phyloP scores from a whole-genome alignment of 2,329 filamentous ascomycete genomes.

The Botrytis aclada region DNA sequence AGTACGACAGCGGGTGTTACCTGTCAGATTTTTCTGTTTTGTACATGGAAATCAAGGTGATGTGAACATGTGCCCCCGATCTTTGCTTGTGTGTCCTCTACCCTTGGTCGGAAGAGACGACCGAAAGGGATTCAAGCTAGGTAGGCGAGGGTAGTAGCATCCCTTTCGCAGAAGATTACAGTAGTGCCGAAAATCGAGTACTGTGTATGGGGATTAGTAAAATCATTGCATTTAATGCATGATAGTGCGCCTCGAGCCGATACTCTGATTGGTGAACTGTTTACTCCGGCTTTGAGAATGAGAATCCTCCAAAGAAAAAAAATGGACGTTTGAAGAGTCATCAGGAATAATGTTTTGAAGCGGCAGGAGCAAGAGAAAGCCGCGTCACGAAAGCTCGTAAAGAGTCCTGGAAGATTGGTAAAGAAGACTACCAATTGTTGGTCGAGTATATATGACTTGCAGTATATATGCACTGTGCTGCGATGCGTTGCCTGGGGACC shows the following conservation, averaged over 20 bases:
- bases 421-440: conserved; percentile 9
- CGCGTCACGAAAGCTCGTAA: conserved; percentile 2
- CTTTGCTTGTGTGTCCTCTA: neutral
- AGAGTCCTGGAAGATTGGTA: neutral
- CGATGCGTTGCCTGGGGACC: conserved; percentile 9
- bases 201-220: neutral
- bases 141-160: conserved; percentile 2
- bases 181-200: conserved; percentile 12
- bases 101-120: neutral
- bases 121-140: neutral
- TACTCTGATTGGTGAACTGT: conserved; percentile 2
- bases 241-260: neutral
- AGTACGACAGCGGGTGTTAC: conserved; percentile 18
- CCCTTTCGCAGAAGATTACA: conserved; percentile 7
- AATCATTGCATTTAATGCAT: conserved; percentile 16
- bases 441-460: conserved; percentile 16
- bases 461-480: neutral
- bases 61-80: conserved; percentile 1
- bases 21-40: conserved; percentile 11
- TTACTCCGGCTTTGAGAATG: neutral
- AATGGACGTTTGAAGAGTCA: neutral
- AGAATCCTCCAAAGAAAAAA: neutral
- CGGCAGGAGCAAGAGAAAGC: conserved; percentile 5
- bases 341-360: conserved; percentile 6
- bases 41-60: conserved; percentile 5